These are phyloP conservation scores for Heritiera littoralis DNA, from an alignment of 345 rosid species.

Conservation along the genomic window DNA sequence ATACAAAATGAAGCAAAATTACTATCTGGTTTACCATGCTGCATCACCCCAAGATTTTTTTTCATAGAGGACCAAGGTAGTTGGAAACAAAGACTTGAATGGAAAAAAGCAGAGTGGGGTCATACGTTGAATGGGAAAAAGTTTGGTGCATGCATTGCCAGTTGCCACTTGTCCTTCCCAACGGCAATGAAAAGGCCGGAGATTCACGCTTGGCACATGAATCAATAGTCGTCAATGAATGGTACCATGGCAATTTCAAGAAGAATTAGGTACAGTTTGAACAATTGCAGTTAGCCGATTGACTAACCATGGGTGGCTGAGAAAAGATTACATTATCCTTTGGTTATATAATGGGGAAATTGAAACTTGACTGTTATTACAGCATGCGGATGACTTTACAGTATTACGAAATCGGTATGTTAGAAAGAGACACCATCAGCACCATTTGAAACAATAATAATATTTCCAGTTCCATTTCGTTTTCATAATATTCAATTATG, in stretches of 20 bases:
- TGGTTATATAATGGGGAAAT: background rate
- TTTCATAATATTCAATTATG: background rate
- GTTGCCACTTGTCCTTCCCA: background rate
- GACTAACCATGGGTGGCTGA: background rate
- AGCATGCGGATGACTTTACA: background rate
- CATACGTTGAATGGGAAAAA: background rate
- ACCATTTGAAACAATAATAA: slow-evolving; percentile 10
- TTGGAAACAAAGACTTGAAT: background rate
- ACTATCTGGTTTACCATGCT: too few species aligned
- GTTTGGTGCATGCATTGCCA: background rate
- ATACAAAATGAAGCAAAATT: too few species aligned
- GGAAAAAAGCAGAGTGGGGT: background rate
- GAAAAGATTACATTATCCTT: slow-evolving; percentile 2
- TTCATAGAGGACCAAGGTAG: too few species aligned
- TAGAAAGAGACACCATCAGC: background rate
- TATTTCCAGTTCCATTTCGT: background rate
- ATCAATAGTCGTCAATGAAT: slow-evolving; percentile 10
- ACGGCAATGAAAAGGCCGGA: background rate
- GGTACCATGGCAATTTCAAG: background rate
- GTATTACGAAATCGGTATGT: background rate
- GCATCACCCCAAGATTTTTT: too few species aligned
- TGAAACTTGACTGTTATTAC: background rate
- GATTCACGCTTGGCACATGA: slow-evolving; percentile 4
- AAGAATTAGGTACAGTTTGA: slow-evolving; percentile 2
- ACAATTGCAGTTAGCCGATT: background rate